Conservation (phyloP, 768 basidiomycete species). For the Psilocybe azurescens region DNA sequence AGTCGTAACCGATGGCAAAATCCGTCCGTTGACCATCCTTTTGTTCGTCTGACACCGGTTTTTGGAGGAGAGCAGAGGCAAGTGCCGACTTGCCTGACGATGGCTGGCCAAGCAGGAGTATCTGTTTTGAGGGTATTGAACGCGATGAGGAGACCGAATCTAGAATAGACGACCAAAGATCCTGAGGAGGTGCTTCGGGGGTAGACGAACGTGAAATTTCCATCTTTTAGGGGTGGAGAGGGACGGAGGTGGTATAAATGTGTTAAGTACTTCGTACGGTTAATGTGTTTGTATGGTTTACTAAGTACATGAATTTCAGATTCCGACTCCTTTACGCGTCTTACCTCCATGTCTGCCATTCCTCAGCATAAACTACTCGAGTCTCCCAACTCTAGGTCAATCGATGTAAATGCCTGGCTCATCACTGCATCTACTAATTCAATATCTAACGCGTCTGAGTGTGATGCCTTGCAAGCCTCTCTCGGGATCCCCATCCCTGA, state of each 20-base stretch:
- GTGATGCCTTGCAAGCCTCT: constrained; percentile 66
- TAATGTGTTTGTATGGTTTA: constrained; percentile 6
- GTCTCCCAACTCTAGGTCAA: constrained; percentile 70
- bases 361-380: constrained; percentile 73
- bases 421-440: constrained; percentile 76
- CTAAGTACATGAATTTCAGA: constrained; percentile 14
- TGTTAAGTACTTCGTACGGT: too few relatives aligned
- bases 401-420: constrained; percentile 69
- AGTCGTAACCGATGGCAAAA: constrained; percentile 92
- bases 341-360: constrained; percentile 26
- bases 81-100: constrained; percentile 81
- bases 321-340: constrained; percentile 18
- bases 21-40: constrained; percentile 68
- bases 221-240: constrained; percentile 27
- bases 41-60: constrained; percentile 56
- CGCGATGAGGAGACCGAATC: constrained; percentile 84
- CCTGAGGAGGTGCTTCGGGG: constrained; percentile 75
- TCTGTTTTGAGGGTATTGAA: constrained; percentile 85
- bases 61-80: constrained; percentile 73
- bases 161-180: constrained; percentile 93
- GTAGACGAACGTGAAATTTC: constrained; percentile 64
- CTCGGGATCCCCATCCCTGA: constrained; percentile 89
- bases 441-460: constrained; percentile 80
- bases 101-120: constrained; percentile 83
- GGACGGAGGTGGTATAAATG: too few relatives aligned